Percentiles rank a stretch among this genome's conserved stretches.
phyloP scores from a whole-genome alignment of 768 basidiomycete genomes.

The Asterophora parasitica region DNA sequence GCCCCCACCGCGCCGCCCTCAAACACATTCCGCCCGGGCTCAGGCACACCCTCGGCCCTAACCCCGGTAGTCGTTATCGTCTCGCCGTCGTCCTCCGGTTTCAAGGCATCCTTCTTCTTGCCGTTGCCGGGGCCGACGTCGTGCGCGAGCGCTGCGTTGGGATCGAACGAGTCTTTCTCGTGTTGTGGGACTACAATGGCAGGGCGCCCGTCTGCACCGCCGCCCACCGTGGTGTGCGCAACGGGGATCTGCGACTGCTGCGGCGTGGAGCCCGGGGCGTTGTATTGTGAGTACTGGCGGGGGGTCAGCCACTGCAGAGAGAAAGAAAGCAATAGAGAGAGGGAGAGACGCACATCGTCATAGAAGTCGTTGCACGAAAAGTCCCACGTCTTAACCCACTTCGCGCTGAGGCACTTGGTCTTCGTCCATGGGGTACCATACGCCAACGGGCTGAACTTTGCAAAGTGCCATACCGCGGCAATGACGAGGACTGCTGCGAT shows the following conservation, averaged over 20 bases:
- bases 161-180: constrained; percentile 24
- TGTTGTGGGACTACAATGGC: constrained; percentile 44
- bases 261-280: constrained; percentile 32
- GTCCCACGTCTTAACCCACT: constrained; percentile 95
- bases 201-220: constrained; percentile 48
- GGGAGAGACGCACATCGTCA: constrained; percentile 46
- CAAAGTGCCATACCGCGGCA: constrained; percentile 73
- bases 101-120: constrained; percentile 3
- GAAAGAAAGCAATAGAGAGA: background rate
- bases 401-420: constrained; percentile 64
- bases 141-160: constrained; percentile 4
- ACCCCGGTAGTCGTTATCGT: constrained; percentile 24
- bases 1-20: constrained; percentile 42
- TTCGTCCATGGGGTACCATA: constrained; percentile 91
- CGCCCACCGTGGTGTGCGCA: constrained; percentile 44
- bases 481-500: constrained; percentile 72
- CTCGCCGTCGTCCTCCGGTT: constrained; percentile 11
- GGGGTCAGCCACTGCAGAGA: background rate
- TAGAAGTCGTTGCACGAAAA: constrained; percentile 82
- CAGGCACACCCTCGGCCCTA: constrained; percentile 50
- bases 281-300: constrained; percentile 55
- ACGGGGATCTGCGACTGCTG: constrained; percentile 31
- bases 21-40: constrained; percentile 76
- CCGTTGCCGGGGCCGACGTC: constrained; percentile 3
- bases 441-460: constrained; percentile 71